Conservation (phyloP, 768 basidiomycete species). For the Russula lepida region DNA sequence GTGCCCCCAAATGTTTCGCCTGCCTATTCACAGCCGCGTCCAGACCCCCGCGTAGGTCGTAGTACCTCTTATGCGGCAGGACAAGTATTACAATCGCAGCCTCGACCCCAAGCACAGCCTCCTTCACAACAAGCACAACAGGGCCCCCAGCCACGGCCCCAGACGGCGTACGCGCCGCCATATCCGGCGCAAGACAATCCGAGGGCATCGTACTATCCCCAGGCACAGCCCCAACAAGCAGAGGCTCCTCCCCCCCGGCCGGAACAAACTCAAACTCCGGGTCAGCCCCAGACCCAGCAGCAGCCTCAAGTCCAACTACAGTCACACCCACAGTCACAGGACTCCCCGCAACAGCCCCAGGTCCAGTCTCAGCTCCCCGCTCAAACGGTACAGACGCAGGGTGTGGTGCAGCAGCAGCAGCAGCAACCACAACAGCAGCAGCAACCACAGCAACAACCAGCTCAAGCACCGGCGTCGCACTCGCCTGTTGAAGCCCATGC, state of each 20-base stretch:
- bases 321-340: background rate
- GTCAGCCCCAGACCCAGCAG: conserved; percentile 25
- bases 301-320: conserved; percentile 23
- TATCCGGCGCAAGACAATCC: conserved; percentile 21
- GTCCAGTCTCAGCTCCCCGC: conserved; percentile 17
- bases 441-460: conserved; percentile 20
- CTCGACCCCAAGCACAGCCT: conserved; percentile 27
- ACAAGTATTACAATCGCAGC: conserved; percentile 16
- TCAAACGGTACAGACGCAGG: conserved; percentile 27
- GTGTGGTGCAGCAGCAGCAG: background rate
- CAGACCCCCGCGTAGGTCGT: conserved; percentile 2
- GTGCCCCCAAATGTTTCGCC: conserved; percentile 30
- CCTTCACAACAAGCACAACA: conserved; percentile 25
- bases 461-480: conserved; percentile 22
- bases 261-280: conserved; percentile 10
- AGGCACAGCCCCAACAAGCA: conserved; percentile 10
- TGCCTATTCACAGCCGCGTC: conserved; percentile 26
- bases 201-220: conserved; percentile 19
- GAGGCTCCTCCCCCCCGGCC: conserved; percentile 9
- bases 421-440: too few relatives aligned
- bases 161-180: conserved; percentile 23
- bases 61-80: background rate
- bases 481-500: conserved; percentile 27
- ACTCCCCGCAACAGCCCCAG: conserved; percentile 7
- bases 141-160: conserved; percentile 24